Base-by-base conservation (phyloP, 129 eudicot genomes). In the Artemisia annua region DNA sequence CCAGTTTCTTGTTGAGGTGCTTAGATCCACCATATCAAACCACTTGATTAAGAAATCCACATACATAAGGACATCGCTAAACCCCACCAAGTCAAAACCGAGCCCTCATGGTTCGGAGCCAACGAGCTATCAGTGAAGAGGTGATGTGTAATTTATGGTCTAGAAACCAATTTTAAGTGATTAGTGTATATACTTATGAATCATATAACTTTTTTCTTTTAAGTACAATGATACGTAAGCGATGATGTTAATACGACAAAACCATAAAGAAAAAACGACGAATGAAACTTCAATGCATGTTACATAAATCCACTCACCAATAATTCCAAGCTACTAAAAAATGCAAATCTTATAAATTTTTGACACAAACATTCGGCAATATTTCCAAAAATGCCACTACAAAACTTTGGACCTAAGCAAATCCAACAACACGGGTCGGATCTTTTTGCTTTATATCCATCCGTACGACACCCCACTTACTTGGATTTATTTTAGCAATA, bases 371-470 rank as follows among this genome's bases (percentile, higher is more conserved):
- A 7, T 2, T 48, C n/a, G 0, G 19, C 46, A 19, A 64, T 26
- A 35, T 65, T 63, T 52, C 24, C 53, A 35, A 63, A 74, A 74
- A 19, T 63, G 63, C 60, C 60, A 55, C 30, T 7, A 15, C 16
- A 6, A 70, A 70, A 39, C 75, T 63, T 63, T 63, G 15, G 14
- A 7, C 3, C 11, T 3, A 69, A 12, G 0, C 43, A 48, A 18
- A 66, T 48, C 46, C 48, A 15, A 9, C 24, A 39, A 57, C 54
- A 15, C 18, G 56, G 66, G 67, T 28, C 68, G 48, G 67, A 44
- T n/a, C 16, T 43, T 58, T 58, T 44, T 11, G 18, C 46, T 39
- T 39, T 39, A 7, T 4, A 68, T 15, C 46, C 44, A 18, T 54
- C 67, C 76, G 66, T 74, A 52, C 71, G 11, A 17, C 24, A 35